A percentile compares a stretch with the other conserved stretches of the same genome.
phyloP scores from a whole-genome alignment of 2,329 filamentous ascomycete genomes.

The Ophiostoma tasmaniense region DNA sequence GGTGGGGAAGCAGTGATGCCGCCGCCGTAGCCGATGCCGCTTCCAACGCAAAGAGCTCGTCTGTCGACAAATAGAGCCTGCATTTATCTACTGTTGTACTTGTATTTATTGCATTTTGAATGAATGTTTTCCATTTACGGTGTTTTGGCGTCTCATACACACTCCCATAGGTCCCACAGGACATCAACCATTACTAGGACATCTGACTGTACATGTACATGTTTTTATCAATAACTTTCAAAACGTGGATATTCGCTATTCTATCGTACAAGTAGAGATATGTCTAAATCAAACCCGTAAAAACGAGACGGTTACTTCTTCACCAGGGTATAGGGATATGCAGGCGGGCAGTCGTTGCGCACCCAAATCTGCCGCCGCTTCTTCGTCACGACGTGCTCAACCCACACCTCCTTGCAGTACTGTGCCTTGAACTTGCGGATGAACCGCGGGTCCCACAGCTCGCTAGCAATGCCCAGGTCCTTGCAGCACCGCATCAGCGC shows the following conservation, averaged over 20 bases:
- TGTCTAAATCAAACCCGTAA: neutral
- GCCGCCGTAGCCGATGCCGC: conserved; percentile 21
- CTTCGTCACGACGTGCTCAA: conserved; percentile 79
- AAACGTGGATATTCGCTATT: neutral
- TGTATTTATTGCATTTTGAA: conserved; percentile 2
- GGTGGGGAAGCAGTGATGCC: conserved; percentile 37
- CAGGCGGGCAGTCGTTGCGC: conserved; percentile 70
- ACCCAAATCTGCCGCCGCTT: conserved; percentile 83
- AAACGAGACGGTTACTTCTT: neutral
- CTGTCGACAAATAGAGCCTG: conserved; percentile 28
- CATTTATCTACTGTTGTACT: neutral
- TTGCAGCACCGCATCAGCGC: conserved; percentile 98
- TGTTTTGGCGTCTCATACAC: neutral
- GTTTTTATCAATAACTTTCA: neutral
- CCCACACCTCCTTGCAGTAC: conserved; percentile 72
- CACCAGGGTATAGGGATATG: conserved; percentile 44
- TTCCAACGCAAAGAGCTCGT: conserved; percentile 30
- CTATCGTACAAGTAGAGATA: neutral
- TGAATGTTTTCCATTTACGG: neutral
- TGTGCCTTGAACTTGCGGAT: conserved; percentile 73
- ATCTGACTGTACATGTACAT: neutral
- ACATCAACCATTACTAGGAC: neutral
- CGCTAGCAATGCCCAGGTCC: conserved; percentile 86
- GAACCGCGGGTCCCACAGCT: conserved; percentile 93
- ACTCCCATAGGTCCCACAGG: neutral